Evolutionary conservation across 768 basidiomycete genomes (phyloP), one percentile per base, ranked within the genome.

Genomic region (Melanogaster broomeanus): DNA sequence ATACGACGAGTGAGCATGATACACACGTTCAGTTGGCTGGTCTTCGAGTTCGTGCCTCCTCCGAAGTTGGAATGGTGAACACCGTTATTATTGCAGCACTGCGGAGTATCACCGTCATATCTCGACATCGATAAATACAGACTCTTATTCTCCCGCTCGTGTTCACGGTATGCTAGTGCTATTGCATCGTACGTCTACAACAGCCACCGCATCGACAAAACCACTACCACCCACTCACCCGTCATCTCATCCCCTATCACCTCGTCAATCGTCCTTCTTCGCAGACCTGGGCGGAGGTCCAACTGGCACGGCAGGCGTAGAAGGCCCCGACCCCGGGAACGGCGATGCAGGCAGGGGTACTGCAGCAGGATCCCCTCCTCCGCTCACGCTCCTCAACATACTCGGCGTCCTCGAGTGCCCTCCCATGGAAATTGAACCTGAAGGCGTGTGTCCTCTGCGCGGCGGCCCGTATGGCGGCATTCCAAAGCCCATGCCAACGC

Each of bases 401-500:
- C 31, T 49, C 13, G 51, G 35, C 12, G 47, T 7, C 22, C 49
- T 31, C 41, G 25, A 0, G 3, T 49, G 55, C 1, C 59, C 53
- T 33, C 61, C 42, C 22, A 37, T 19, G 10, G 8, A 5, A 51
- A 60, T 61, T 69, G 22, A 58, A 59, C 25, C 66, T 59, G 19
- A 68, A 56, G 31, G 67, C 24, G 57, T 39, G 41, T 58, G 56
- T 2, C 48, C 55, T n/a, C 64, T 51, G 33, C 47, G 62, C 30
- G 66, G 46, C 2, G 61, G 60, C 21, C 53, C 18, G 61, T 66
- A 60, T 7, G 55, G 1, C 1, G 68, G 50, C n/a, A 56, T 43
- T 1, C 69, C 69, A 7, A 69, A 41, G 1, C 71, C 69, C 1
- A 68, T 53, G 9, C 69, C 69, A 48, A 63, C 48, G 2, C 58